Base-by-base conservation (phyloP, 2,329 filamentous ascomycete genomes). In the Alternaria consortialis region DNA sequence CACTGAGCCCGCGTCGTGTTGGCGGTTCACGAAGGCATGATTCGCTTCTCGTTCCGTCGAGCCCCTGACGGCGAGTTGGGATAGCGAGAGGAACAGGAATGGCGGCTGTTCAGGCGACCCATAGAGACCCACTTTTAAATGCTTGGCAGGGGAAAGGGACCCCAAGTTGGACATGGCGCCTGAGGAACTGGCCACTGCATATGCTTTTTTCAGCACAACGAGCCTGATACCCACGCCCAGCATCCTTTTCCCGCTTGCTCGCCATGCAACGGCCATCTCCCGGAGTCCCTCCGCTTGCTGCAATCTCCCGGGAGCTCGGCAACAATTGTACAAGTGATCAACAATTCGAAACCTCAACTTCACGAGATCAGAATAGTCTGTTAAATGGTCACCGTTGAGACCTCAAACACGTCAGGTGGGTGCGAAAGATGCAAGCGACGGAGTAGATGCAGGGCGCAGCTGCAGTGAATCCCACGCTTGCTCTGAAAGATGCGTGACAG, bases 81-180 rank as follows among this genome's bases (percentile, higher is more conserved):
- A 56, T 34, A 44, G 46, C 52, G 32, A 55, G 66, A 73, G 68
- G 69, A 72, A 74, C 73, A 73, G 37, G 25, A 27, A 56, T 44
- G 25, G 31, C 70, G 67, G 61, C 58, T 55, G 43, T 53, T 56
- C 58, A 65, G 56, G 54, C 53, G 59, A 42, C 56, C 60, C 52
- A 48, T n/a, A 12, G 55, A 51, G 51, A 34, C 53, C 62, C 64
- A 64, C 66, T 54, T 46, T 59, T 29, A 55, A 29, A 20, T 34
- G 31, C 75, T 77, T 77, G 74, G 74, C 75, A 77, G 74, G 75
- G 70, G 71, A 69, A 58, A 34, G 15, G 57, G 44, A 51, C 57
- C 39, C 53, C 17, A 34, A 44, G 50, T 7, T 48, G 66, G 58
- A 47, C 43, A 54, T 25, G 59, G 58, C 63, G 62, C 59, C 37